These are phyloP conservation scores for Styphnolobium japonicum DNA, from an alignment of 306 rosid species.

Conservation along the genomic window DNA sequence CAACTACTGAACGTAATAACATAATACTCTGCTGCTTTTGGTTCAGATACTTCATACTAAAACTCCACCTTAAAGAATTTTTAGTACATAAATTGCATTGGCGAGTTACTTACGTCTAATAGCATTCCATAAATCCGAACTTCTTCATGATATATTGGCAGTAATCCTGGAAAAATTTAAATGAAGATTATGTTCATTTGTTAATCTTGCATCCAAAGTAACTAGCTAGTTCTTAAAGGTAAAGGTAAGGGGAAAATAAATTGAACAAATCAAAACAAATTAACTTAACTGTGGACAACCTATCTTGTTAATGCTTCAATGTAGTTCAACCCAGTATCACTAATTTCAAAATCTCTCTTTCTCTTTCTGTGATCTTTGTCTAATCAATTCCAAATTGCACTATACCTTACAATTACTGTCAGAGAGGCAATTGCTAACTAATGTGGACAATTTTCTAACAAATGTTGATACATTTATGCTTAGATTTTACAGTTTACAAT, in stretches of 20 bases:
- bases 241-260: not conserved
- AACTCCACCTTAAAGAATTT: not conserved
- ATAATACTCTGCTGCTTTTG: not conserved
- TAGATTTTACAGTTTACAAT: not conserved
- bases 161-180: not conserved
- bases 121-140: not conserved
- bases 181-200: not conserved
- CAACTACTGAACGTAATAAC: not conserved
- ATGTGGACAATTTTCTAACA: slow-evolving; percentile 4
- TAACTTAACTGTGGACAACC: not conserved
- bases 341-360: not conserved
- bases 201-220: not conserved
- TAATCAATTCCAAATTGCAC: slow-evolving; percentile 15
- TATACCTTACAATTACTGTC: not conserved
- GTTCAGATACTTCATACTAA: not conserved
- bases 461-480: not conserved
- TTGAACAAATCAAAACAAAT: not conserved
- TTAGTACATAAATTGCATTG: not conserved
- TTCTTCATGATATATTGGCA: not conserved
- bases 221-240: not conserved
- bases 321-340: not conserved
- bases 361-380: slow-evolving; percentile 20
- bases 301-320: not conserved
- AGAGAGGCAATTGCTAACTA: not conserved
- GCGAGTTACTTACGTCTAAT: not conserved